phyloP scores from a whole-genome alignment of 129 eudicot species.

The Artemisia tridentata region DNA sequence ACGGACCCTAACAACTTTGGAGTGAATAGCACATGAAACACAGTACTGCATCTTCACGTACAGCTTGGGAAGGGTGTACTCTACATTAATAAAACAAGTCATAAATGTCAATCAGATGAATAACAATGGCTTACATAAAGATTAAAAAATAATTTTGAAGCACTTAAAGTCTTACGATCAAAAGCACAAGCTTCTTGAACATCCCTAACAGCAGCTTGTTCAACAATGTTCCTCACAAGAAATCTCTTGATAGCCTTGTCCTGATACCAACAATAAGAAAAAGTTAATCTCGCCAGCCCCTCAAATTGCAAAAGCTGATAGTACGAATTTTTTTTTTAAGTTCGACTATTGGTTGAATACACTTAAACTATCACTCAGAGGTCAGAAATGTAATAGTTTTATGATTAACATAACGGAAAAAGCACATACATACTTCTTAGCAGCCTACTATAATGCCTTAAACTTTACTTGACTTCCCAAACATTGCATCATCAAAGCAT shows the following conservation, averaged over 20 bases:
- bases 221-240: constrained; percentile 84
- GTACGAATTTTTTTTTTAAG: background rate
- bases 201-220: constrained; percentile 92
- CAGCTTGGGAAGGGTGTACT: constrained; percentile 70
- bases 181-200: constrained; percentile 85
- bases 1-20: constrained; percentile 70
- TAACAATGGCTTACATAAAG: background rate
- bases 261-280: constrained; percentile 27
- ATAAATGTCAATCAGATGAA: background rate
- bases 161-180: constrained; percentile 42
- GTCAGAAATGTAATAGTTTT: too few relatives aligned
- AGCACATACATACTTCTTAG: too few relatives aligned
- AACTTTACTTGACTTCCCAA: too few relatives aligned
- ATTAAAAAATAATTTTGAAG: background rate
- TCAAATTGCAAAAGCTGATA: background rate
- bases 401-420: too few relatives aligned
- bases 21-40: constrained; percentile 84
- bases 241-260: constrained; percentile 88
- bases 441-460: too few relatives aligned
- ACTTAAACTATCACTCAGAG: too few relatives aligned
- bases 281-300: background rate
- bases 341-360: too few relatives aligned
- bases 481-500: too few relatives aligned
- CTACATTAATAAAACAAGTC: constrained; percentile 23
- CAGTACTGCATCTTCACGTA: constrained; percentile 76